Conservation (phyloP, 208 protist genomes). For the Leishmania guyanensis region DNA sequence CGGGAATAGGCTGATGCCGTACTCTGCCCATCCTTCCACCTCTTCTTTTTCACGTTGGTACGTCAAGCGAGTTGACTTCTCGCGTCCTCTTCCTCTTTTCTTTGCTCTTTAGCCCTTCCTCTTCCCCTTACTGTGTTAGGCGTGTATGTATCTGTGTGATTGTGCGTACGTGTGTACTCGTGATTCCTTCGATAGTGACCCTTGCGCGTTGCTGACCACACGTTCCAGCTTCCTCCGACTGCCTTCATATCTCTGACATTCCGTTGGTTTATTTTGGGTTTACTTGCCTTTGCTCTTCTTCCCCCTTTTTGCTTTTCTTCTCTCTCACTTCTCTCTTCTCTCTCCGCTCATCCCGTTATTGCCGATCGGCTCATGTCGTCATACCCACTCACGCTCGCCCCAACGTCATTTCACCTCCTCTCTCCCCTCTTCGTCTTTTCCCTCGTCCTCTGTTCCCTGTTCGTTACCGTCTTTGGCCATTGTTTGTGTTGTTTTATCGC, state of each 20-base stretch:
- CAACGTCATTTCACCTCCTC: background rate
- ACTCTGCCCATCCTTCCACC: background rate
- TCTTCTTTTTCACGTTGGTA: background rate
- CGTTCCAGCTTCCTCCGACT: background rate
- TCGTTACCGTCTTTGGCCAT: too few relatives aligned
- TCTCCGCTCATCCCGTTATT: background rate
- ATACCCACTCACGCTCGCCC: background rate
- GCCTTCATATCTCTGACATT: background rate
- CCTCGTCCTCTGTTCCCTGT: background rate
- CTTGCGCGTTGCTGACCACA: background rate
- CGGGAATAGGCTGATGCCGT: background rate
- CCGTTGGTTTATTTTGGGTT: background rate
- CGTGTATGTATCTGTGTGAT: constrained; percentile 1
- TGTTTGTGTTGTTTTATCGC: background rate
- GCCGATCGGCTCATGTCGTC: background rate
- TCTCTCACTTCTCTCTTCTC: background rate
- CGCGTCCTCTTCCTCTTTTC: background rate
- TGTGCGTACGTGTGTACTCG: constrained; percentile 4
- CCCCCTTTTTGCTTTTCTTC: background rate
- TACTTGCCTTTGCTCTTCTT: background rate
- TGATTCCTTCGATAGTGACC: background rate
- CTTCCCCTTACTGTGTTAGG: background rate
- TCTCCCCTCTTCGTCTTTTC: background rate
- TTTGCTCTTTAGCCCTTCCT: background rate
- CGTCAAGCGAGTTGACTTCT: background rate